Evolutionary conservation across 805 yeast genomes (phyloP).

Genomic region (Aciculoconidium aculeatum): DNA sequence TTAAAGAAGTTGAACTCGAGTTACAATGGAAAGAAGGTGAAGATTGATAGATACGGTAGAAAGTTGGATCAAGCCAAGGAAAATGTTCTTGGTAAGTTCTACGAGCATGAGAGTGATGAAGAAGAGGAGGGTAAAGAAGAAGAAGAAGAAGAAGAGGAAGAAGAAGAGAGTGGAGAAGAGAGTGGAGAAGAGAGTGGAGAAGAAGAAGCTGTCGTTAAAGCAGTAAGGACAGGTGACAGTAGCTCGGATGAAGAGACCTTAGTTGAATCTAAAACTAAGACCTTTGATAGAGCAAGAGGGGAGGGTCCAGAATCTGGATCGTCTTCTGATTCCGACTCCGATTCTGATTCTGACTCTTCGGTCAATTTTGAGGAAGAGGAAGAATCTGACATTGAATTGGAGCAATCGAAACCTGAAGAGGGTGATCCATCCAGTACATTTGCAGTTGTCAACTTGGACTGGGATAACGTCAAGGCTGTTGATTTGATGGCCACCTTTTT

Average conservation of each 20-base stretch:
- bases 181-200: conserved; percentile 14
- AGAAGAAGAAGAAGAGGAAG: conserved; percentile 16
- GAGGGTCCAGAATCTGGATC: conserved; percentile 14
- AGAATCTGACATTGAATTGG: conserved; percentile 52
- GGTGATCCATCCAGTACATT: conserved; percentile 80
- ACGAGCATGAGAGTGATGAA: conserved; percentile 36
- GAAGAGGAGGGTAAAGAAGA: conserved; percentile 33
- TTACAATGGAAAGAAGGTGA: conserved; percentile 49
- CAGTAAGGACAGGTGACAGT: no score
- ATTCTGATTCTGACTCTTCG: conserved; percentile 40
- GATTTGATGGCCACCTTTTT: conserved; percentile 87
- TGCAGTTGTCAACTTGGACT: conserved; percentile 94
- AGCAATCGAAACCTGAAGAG: conserved; percentile 60
- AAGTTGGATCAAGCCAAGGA: conserved; percentile 44
- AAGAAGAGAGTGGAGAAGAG: conserved; percentile 16
- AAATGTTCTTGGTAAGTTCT: conserved; percentile 60
- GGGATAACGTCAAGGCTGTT: conserved; percentile 89
- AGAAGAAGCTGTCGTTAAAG: no score
- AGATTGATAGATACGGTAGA: conserved; percentile 86
- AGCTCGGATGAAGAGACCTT: conserved; percentile 10
- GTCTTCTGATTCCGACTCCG: conserved; percentile 33
- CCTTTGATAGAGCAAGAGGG: conserved; percentile 6
- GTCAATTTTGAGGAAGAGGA: conserved; percentile 40
- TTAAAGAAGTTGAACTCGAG: conserved; percentile 42
- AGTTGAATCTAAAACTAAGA: background rate